phyloP scores from a whole-genome alignment of 257 asterid genomes.

The Coffea eugenioides region DNA sequence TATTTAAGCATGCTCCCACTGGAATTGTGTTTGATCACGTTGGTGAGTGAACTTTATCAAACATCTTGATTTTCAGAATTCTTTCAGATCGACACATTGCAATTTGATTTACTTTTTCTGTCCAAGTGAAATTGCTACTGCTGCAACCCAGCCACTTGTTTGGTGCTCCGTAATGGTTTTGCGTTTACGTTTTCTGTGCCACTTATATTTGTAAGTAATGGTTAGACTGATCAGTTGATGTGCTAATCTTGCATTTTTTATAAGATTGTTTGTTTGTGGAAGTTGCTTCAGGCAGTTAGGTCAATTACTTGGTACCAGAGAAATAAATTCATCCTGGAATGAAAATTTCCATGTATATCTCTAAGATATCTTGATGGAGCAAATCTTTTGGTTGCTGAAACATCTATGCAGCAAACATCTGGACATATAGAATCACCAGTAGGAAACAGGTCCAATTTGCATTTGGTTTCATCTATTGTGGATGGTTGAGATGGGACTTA shows the following conservation, averaged over 20 bases:
- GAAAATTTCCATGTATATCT: background rate
- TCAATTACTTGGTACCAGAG: background rate
- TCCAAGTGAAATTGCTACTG: background rate
- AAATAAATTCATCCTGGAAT: too few species aligned
- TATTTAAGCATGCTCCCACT: conserved; percentile 66
- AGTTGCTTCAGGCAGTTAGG: background rate
- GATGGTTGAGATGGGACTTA: too few species aligned
- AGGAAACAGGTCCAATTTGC: too few species aligned
- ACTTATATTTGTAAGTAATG: too few species aligned
- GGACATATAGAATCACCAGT: too few species aligned
- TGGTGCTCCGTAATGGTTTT: background rate
- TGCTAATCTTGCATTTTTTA: background rate
- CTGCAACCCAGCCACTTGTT: background rate
- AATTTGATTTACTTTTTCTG: background rate
- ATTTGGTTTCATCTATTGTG: too few species aligned
- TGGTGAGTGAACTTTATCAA: conserved; percentile 31
- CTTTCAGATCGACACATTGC: background rate
- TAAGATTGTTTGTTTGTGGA: background rate
- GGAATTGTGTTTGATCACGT: conserved; percentile 68
- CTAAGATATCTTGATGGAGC: background rate
- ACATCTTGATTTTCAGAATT: background rate
- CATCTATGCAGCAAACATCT: too few species aligned
- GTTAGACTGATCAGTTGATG: too few species aligned
- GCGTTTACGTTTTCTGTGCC: too few species aligned
- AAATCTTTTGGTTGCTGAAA: background rate